Base-by-base conservation (phyloP, 352 stramenopile species). In the Hyaloperonospora brassicae region DNA sequence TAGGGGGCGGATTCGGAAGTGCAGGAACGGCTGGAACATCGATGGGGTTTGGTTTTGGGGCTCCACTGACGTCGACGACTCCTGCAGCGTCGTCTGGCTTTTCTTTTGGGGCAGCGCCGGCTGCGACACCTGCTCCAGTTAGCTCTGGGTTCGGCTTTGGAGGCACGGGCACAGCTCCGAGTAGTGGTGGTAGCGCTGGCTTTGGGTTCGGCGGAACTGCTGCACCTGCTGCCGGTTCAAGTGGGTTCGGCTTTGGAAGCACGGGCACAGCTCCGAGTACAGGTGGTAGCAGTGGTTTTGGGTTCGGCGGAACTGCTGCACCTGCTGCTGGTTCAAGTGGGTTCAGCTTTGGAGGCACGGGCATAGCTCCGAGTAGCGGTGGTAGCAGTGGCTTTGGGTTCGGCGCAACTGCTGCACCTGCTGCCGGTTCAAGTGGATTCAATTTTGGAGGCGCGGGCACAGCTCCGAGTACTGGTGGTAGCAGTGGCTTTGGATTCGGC, bases 1-100 rank as follows among this genome's bases (percentile, higher is more conserved):
- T 57, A 41, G 72, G 68, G 31, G 72, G 71, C 27, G 52, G 25
- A 42, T 68, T 68, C 38, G 59, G n/a, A 23, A 44, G 36, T 42
- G n/a, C 59, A 13, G 57, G 66, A 46, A 38, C 52, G 17, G 27
- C 27, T 34, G 27, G 54, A 5, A 47, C 57, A 5, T 50, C 68
- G 27, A 21, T 53, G 3, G 68, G 70, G 2, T 86, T 83, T 31
- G 8, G 8, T 34, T 34, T 34, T 34, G 27, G 27, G 4, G 27
- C 27, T 34, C 27, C 27, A 34, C 27, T 34, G 27, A 60, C 62
- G 31, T 14, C 12, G 9, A 31, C 22, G 10, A 22, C 43, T 22
- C 45, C 45, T 24, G 25, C 45, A 10, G 39, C 39, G 2, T 24
- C 39, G 5, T 11, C 14, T 44, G 39, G 39, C 9, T 44, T 44